phyloP scores from a whole-genome alignment of 352 stramenopile genomes.

The Thraustotheca clavata region DNA sequence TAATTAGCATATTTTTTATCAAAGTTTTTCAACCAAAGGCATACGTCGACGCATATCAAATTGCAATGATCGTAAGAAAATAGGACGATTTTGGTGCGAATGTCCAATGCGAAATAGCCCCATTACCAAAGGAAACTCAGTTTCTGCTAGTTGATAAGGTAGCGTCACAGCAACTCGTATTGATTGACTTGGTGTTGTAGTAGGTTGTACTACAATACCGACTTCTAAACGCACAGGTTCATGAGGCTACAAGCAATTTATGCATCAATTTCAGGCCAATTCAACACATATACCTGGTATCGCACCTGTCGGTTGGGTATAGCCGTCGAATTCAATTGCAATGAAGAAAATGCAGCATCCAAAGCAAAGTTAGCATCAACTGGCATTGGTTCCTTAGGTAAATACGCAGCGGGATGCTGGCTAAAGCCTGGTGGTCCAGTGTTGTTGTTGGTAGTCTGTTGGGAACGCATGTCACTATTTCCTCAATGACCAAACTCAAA shows the following conservation, averaged over 20 bases:
- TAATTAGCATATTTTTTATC: conserved; percentile 51
- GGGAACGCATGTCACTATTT: no score
- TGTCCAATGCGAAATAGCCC: conserved; percentile 71
- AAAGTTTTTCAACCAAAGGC: conserved; percentile 49
- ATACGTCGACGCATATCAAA: conserved; percentile 73
- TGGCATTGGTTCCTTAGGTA: no score
- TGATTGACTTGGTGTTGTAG: background rate
- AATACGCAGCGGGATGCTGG: no score
- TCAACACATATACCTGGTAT: no score
- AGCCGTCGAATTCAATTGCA: no score
- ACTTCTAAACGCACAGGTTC: background rate
- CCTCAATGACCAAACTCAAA: no score
- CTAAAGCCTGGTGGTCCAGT: no score
- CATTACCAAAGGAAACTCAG: conserved; percentile 39
- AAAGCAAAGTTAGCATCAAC: no score
- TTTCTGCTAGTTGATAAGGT: background rate
- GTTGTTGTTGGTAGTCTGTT: no score
- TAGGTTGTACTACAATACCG: background rate
- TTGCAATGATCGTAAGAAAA: conserved; percentile 77
- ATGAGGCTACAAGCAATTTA: background rate
- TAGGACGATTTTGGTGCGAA: conserved; percentile 64
- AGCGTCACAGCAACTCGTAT: background rate
- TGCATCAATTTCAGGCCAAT: no score
- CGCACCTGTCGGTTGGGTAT: no score
- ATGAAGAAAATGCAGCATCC: no score